Percentiles rank a stretch among this genome's conserved stretches.
Conservation (phyloP, 2,329 filamentous ascomycete genomes). For the Escovopsis weberi region DNA sequence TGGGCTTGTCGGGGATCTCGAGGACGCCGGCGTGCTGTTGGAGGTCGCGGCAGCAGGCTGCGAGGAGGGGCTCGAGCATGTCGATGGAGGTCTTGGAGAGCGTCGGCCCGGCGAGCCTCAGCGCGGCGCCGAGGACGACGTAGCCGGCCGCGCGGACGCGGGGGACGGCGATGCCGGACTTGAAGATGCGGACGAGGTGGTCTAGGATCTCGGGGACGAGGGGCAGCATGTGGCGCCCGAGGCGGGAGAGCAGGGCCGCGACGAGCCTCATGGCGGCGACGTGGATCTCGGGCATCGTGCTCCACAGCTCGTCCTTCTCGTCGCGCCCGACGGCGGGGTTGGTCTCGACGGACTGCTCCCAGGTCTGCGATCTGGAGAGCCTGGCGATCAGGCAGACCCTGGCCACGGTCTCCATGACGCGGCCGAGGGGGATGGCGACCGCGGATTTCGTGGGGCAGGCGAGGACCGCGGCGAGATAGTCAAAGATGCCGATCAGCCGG, state of each 20-base stretch:
- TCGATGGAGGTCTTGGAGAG: slow-evolving; percentile 52
- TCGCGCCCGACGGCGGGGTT: slow-evolving; percentile 64
- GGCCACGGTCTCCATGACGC: slow-evolving; percentile 52
- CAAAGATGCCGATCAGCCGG: slow-evolving; percentile 51
- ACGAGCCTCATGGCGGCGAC: slow-evolving; percentile 52
- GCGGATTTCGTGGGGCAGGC: slow-evolving; percentile 47
- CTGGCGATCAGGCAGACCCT: slow-evolving; percentile 54
- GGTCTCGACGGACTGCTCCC: slow-evolving; percentile 40
- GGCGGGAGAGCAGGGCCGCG: slow-evolving; percentile 38
- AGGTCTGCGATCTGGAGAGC: slow-evolving; percentile 31
- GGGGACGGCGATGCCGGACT: slow-evolving; percentile 35
- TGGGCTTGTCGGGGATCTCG: slow-evolving; percentile 21
- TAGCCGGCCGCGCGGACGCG: slow-evolving; percentile 49
- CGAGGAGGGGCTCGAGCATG: slow-evolving; percentile 47
- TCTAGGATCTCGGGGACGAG: slow-evolving; percentile 53
- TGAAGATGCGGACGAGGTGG: slow-evolving; percentile 58
- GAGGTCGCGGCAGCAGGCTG: slow-evolving; percentile 60
- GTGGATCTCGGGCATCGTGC: slow-evolving; percentile 60
- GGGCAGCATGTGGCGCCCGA: slow-evolving; percentile 43
- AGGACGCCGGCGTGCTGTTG: slow-evolving; percentile 38
- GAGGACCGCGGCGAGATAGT: slow-evolving; percentile 49
- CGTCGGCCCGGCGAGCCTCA: slow-evolving; percentile 49
- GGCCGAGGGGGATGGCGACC: slow-evolving; percentile 52
- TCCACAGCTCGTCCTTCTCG: slow-evolving; percentile 69
- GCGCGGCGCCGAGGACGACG: slow-evolving; percentile 37